Evolutionary conservation across 2,329 filamentous ascomycete genomes (phyloP).

Genomic region (Exophiala sideris): DNA sequence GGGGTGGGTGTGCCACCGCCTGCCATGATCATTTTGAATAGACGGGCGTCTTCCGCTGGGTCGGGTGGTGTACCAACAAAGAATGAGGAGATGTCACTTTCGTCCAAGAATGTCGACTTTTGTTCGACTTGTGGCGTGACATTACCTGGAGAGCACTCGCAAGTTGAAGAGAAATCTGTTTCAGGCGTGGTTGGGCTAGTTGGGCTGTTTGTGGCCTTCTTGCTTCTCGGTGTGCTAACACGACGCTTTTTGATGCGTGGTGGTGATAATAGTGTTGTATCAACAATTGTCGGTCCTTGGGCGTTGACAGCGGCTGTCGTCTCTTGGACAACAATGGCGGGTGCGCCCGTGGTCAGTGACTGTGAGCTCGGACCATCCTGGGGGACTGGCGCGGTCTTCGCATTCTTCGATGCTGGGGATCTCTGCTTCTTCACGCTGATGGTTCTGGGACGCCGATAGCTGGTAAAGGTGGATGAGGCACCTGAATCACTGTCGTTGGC

Average conservation of each 20-base stretch:
- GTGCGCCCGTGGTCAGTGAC: conserved; percentile 8
- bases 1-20: conserved; percentile 13
- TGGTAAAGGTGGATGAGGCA: background rate
- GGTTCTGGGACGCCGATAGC: conserved; percentile 10
- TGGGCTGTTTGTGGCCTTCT: background rate
- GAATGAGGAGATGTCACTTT: conserved; percentile 15
- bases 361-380: conserved; percentile 12
- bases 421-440: conserved; percentile 11
- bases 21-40: conserved; percentile 14
- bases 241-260: conserved; percentile 15
- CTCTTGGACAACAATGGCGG: conserved; percentile 19
- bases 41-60: conserved; percentile 2
- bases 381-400: background rate
- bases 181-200: conserved; percentile 7
- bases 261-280: conserved; percentile 15
- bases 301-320: conserved; percentile 3
- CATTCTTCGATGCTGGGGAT: background rate
- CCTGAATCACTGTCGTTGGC: conserved; percentile 13
- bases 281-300: conserved; percentile 6
- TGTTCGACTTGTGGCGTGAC: background rate
- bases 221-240: conserved; percentile 11
- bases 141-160: conserved; percentile 10
- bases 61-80: conserved; percentile 10
- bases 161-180: conserved; percentile 14
- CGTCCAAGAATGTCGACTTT: background rate